These are phyloP conservation scores for Xylaria venustula DNA, from an alignment of 495 filamentous ascomycete genomes.

Conservation along the genomic window DNA sequence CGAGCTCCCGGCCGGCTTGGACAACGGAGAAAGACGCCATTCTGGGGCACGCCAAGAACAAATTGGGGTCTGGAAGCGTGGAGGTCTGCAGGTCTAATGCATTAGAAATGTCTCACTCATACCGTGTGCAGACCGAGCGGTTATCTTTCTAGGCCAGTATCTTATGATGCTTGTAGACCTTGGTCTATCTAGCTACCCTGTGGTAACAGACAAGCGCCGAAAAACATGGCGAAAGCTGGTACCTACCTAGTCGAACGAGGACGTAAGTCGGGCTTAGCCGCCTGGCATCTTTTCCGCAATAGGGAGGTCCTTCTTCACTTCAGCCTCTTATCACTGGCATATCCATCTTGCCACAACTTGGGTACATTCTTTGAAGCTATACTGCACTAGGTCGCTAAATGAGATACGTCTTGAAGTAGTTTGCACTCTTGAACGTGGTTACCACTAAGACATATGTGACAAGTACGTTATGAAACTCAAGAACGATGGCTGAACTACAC, in stretches of 20 bases:
- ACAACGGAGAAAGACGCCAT: constrained; percentile 1
- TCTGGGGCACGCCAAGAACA: constrained; percentile 5
- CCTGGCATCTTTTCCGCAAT: constrained; percentile 17
- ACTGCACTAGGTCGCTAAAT: no score
- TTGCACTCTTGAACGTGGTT: no score
- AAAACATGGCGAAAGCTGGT: no score
- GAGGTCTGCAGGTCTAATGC: background rate
- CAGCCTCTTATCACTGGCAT: background rate
- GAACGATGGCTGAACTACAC: no score
- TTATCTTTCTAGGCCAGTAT: background rate
- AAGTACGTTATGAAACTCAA: no score
- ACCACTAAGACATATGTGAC: no score
- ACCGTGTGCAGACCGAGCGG: background rate
- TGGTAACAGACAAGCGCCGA: background rate
- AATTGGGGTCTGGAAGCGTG: constrained; percentile 1
- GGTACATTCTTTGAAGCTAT: no score
- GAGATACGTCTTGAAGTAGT: no score
- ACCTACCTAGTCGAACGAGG: background rate
- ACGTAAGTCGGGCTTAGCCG: background rate
- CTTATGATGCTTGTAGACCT: background rate
- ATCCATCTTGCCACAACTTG: background rate
- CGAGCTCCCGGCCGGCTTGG: background rate
- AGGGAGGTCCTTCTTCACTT: constrained; percentile 17
- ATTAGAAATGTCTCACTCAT: background rate
- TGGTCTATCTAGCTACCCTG: no score